Conservation (phyloP, 768 basidiomycete genomes). For the Calocera viscosa region DNA sequence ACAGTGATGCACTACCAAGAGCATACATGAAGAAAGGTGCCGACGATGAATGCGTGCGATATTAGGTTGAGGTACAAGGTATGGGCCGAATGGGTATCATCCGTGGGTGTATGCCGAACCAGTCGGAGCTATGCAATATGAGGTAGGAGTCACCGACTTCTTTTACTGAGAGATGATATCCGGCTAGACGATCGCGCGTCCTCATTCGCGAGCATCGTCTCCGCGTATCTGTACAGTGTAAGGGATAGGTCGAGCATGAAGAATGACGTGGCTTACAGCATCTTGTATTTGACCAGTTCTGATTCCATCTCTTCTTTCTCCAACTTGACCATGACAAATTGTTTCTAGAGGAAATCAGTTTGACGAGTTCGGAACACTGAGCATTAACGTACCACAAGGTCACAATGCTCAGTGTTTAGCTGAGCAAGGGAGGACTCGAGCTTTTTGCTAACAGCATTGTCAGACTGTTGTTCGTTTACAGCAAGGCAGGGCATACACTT, state of each 20-base stretch:
- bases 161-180: conserved; percentile 30
- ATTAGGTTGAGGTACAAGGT: not conserved
- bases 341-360: conserved; percentile 14
- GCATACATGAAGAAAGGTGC: not conserved
- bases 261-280: conserved; percentile 48
- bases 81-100: not conserved
- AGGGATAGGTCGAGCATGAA: not conserved
- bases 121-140: conserved; percentile 1
- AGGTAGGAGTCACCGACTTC: not conserved
- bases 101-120: conserved; percentile 1
- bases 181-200: conserved; percentile 57
- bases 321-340: conserved; percentile 62
- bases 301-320: conserved; percentile 87
- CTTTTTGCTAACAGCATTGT: conserved; percentile 43
- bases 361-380: not conserved
- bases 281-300: conserved; percentile 88
- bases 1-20: conserved; percentile 5
- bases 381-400: conserved; percentile 41
- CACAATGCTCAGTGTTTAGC: conserved; percentile 71
- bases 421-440: conserved; percentile 70
- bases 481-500: conserved; percentile 48
- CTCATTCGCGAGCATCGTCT: conserved; percentile 65
- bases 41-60: not conserved
- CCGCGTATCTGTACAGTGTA: conserved; percentile 40
- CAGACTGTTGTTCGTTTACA: not conserved